phyloP scores from a whole-genome alignment of 495 filamentous ascomycete species.

The Penicillium alfredii region DNA sequence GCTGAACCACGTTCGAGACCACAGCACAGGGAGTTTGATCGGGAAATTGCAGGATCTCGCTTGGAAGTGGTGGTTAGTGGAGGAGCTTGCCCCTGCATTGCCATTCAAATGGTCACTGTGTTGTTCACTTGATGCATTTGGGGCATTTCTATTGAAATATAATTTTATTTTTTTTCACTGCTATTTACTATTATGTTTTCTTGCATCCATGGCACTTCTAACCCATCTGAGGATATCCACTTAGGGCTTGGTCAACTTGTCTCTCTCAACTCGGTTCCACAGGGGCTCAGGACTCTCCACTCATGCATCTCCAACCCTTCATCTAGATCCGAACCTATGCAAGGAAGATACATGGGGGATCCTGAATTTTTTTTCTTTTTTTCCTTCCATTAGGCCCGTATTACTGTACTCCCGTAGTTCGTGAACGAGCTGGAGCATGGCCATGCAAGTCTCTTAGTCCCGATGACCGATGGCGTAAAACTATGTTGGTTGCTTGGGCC shows the following conservation, averaged over 20 bases:
- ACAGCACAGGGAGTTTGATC: constrained; percentile 9
- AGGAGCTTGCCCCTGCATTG: neutral
- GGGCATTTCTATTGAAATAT: too few relatives aligned
- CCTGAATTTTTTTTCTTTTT: constrained; percentile 11
- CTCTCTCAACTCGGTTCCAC: constrained; percentile 26
- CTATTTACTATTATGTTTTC: neutral
- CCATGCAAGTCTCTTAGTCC: constrained; percentile 19
- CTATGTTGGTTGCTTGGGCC: constrained; percentile 11
- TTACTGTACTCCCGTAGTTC: constrained; percentile 15
- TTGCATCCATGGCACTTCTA: too few relatives aligned
- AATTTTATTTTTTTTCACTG: neutral
- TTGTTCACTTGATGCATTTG: too few relatives aligned
- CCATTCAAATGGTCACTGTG: too few relatives aligned
- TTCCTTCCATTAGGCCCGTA: constrained; percentile 7
- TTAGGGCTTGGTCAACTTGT: too few relatives aligned
- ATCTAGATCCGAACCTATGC: constrained; percentile 27
- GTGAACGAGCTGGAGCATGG: constrained; percentile 23
- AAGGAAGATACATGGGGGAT: constrained; percentile 26
- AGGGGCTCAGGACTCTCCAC: constrained; percentile 17
- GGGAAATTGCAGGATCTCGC: constrained; percentile 8
- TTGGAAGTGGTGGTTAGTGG: neutral
- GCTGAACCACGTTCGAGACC: constrained; percentile 21
- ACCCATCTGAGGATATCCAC: too few relatives aligned
- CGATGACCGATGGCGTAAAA: constrained; percentile 20
- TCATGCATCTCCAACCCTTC: constrained; percentile 16